Conservation (phyloP, 2,329 filamentous ascomycete species). For the Mariannaea elegans region DNA sequence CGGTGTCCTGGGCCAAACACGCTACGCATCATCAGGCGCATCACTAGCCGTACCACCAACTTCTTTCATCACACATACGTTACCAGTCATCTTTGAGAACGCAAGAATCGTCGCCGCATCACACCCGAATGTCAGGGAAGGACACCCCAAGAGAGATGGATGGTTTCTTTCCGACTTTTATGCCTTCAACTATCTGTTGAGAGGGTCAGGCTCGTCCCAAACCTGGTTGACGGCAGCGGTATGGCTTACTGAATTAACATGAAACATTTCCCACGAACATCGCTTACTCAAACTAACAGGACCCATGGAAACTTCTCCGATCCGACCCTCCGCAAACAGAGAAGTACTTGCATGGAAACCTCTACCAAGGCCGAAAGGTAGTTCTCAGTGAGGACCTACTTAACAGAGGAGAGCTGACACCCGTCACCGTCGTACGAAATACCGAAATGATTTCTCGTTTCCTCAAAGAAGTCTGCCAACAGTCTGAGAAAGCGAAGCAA, state of each 20-base stretch:
- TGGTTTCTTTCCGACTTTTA: constrained; percentile 28
- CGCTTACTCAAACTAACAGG: not conserved
- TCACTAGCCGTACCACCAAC: not conserved
- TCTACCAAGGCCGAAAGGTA: constrained; percentile 3
- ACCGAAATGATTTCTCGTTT: not conserved
- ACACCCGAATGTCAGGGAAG: constrained; percentile 6
- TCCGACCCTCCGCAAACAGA: not conserved
- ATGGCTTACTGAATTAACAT: not conserved
- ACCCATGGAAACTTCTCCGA: not conserved
- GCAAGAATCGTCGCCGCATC: constrained; percentile 4
- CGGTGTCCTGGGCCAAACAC: no score
- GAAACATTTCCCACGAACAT: not conserved
- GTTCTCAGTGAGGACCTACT: constrained; percentile 7
- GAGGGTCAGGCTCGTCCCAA: constrained; percentile 4
- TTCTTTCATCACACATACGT: not conserved
- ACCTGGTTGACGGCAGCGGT: constrained; percentile 1
- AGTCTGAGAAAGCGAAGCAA: not conserved
- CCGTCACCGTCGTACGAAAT: not conserved
- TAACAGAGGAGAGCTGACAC: not conserved
- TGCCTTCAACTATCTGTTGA: constrained; percentile 24
- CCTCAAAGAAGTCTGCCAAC: not conserved
- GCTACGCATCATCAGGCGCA: no score
- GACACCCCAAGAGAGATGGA: constrained; percentile 4
- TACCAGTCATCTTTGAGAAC: not conserved
- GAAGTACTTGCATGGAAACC: constrained; percentile 5